These are phyloP conservation scores for Aspergillus ruber DNA, from an alignment of 2,329 filamentous ascomycete species.

Conservation along the genomic window DNA sequence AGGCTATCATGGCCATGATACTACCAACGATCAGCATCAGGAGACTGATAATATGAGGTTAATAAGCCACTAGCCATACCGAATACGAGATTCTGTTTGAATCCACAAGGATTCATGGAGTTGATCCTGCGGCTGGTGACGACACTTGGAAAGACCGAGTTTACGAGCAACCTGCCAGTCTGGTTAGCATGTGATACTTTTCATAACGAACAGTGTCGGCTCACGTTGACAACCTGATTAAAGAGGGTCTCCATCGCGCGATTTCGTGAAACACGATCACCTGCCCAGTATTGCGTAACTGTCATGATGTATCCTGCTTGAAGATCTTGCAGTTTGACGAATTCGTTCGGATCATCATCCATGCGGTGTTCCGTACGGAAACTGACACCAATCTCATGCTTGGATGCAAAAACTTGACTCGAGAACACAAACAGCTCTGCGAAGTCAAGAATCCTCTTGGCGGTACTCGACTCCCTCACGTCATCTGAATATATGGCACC, in stretches of 20 bases:
- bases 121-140: constrained; percentile 33
- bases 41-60: not conserved
- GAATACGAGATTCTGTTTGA: constrained; percentile 38
- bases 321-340: constrained; percentile 35
- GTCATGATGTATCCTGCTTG: constrained; percentile 40
- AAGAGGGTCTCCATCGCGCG: constrained; percentile 41
- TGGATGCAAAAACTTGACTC: constrained; percentile 34
- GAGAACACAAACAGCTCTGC: constrained; percentile 41
- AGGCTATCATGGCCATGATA: constrained; percentile 34
- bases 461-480: constrained; percentile 30
- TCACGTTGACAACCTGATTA: constrained; percentile 36
- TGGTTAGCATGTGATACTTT: not conserved
- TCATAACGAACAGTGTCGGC: not conserved
- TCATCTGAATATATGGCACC: constrained; percentile 42
- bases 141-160: constrained; percentile 31
- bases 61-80: constrained; percentile 20
- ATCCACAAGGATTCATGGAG: constrained; percentile 37
- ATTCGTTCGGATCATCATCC: constrained; percentile 21
- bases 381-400: constrained; percentile 32
- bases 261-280: constrained; percentile 30
- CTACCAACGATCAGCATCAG: constrained; percentile 17
- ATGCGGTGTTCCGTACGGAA: constrained; percentile 20
- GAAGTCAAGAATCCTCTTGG: constrained; percentile 38
- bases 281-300: constrained; percentile 41
- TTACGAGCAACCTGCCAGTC: constrained; percentile 31